Base-by-base conservation (phyloP, 768 basidiomycete species). In the Lactarius hatsudake region DNA sequence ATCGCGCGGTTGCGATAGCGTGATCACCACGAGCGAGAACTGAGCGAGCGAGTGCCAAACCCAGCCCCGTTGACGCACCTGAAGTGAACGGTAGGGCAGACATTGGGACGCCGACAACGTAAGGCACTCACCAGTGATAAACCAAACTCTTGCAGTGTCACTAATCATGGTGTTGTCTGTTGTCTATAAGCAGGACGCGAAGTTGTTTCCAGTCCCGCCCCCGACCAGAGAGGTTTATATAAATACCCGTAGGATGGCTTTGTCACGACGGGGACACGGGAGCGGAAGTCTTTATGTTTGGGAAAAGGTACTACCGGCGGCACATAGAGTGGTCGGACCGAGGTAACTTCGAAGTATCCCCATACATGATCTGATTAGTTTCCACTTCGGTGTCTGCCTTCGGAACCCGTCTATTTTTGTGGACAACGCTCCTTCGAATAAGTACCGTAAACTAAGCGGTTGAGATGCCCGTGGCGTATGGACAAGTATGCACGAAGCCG, bases 1-100 rank as follows among this genome's bases (percentile, higher is more conserved):
- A 54, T 17, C 64, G 64, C 5, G 59, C 61, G 7, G 58, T 60
- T 26, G 68, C 68, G n/a, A 69, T 54, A 23, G 59, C 64, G 20
- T 40, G 48, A 20, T 69, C 68, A 5, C 64, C 68, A 20, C 68
- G 59, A 18, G 63, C 55, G 48, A 69, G 55, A 18, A 34, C 64
- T 18, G 64, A 38, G 23, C 32, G 64, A 4, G 61, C 54, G 38
- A 69, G 60, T 8, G 68, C 68, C 26, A 69, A 38, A 6, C 68
- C 68, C 28, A 69, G 48, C 8, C 68, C 64, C 15, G 55, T 23
- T 5, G 68, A 62, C 13, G 68, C 64, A 12, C 68, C 64, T 69
- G n/a, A 26, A 23, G 26, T 3, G 17, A 6, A 13, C 2, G 9
- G 42, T n/a, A 34, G 28, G 12, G 13, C 2, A 2, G 23, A 6